Percentiles rank a stretch among this genome's conserved stretches.
phyloP scores from a whole-genome alignment of 352 stramenopile species.

The Globisporangium solare region DNA sequence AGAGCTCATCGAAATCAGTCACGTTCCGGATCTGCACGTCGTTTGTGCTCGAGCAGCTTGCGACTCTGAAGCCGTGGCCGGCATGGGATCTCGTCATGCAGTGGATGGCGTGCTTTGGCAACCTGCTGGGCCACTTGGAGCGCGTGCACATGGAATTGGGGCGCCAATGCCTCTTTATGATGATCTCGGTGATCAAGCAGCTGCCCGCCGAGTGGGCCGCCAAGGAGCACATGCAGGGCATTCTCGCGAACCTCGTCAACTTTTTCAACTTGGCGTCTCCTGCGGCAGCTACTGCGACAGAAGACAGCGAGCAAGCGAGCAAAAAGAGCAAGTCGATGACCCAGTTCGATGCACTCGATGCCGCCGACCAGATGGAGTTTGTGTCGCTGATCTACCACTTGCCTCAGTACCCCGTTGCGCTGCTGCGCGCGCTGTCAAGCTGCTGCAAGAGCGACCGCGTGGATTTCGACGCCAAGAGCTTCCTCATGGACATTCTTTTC shows the following conservation, averaged over 20 bases:
- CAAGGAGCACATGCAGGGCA: constrained; percentile 41
- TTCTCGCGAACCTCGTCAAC: constrained; percentile 49
- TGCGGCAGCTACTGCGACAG: neutral
- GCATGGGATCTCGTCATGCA: constrained; percentile 50
- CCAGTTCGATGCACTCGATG: constrained; percentile 49
- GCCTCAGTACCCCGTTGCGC: constrained; percentile 53
- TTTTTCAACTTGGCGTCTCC: constrained; percentile 58
- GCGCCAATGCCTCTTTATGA: constrained; percentile 50
- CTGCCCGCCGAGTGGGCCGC: constrained; percentile 46
- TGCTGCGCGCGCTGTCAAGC: constrained; percentile 65
- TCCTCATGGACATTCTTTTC: constrained; percentile 77
- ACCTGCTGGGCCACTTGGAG: constrained; percentile 56
- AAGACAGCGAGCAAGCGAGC: neutral
- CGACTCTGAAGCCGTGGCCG: constrained; percentile 44
- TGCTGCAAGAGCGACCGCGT: constrained; percentile 72
- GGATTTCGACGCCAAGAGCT: constrained; percentile 69
- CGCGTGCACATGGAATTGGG: constrained; percentile 53
- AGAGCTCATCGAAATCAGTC: constrained; percentile 61
- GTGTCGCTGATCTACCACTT: constrained; percentile 73
- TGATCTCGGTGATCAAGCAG: constrained; percentile 78
- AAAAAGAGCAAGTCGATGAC: constrained; percentile 11
- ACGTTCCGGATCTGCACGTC: constrained; percentile 70
- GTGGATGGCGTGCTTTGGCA: constrained; percentile 67
- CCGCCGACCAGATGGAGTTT: constrained; percentile 60
- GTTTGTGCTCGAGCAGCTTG: constrained; percentile 64